phyloP scores from a whole-genome alignment of 768 basidiomycete species.

The Russula sp. region DNA sequence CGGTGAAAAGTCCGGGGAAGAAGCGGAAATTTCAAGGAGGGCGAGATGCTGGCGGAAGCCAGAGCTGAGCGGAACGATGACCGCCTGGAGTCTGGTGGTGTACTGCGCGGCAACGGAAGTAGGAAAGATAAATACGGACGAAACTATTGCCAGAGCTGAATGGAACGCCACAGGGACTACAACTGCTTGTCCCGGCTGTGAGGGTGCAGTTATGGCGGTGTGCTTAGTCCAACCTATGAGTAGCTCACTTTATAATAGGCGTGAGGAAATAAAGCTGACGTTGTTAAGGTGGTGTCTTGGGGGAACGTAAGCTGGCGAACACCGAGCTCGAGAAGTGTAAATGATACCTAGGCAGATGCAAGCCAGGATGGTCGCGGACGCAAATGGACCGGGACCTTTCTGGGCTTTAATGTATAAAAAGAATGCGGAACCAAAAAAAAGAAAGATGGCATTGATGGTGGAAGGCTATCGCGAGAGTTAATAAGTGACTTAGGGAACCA shows the following conservation, averaged over 20 bases:
- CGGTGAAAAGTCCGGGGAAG: constrained; percentile 37
- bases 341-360: constrained; percentile 53
- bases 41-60: constrained; percentile 43
- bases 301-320: constrained; percentile 2
- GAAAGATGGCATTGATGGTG: constrained; percentile 53
- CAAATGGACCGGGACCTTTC: constrained; percentile 57
- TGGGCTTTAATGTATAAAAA: constrained; percentile 57
- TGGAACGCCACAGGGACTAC: constrained; percentile 56
- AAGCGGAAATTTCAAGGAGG: constrained; percentile 41
- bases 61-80: constrained; percentile 44
- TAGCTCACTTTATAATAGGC: constrained; percentile 48
- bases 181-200: constrained; percentile 45
- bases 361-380: constrained; percentile 48
- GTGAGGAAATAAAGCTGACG: constrained; percentile 56
- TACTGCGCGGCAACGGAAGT: constrained; percentile 55
- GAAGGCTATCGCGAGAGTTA: constrained; percentile 40
- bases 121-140: constrained; percentile 56
- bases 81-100: constrained; percentile 41
- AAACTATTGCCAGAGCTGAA: constrained; percentile 46
- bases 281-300: constrained; percentile 53
- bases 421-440: constrained; percentile 53
- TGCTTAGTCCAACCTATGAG: neutral
- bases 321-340: neutral
- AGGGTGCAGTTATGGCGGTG: constrained; percentile 8
- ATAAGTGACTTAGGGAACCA: constrained; percentile 27